Evolutionary conservation across 2,329 filamentous ascomycete species (phyloP).

Genomic region (Coniella vitis): DNA sequence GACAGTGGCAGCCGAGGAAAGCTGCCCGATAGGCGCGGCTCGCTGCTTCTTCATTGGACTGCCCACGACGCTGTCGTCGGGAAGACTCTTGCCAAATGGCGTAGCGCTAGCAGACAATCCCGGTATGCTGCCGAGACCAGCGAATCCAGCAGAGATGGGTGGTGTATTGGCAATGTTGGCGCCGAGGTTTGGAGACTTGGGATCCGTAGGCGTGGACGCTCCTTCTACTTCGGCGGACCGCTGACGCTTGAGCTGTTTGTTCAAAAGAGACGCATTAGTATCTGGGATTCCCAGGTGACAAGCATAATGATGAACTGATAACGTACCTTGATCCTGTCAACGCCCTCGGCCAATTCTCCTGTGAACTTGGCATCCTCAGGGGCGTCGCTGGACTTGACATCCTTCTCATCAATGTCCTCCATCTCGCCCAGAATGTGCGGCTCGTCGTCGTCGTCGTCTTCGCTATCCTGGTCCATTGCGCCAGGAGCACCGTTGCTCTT

Average conservation of each 20-base stretch:
- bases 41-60: slow-evolving; percentile 73
- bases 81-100: slow-evolving; percentile 35
- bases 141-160: slow-evolving; percentile 26
- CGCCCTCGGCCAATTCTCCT: slow-evolving; percentile 71
- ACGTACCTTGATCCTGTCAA: slow-evolving; percentile 73
- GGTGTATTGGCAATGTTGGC: slow-evolving; percentile 34
- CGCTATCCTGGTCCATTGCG: slow-evolving; percentile 63
- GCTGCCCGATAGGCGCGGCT: slow-evolving; percentile 48
- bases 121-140: slow-evolving; percentile 7
- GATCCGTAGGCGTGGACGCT: slow-evolving; percentile 31
- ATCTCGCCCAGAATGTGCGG: slow-evolving; percentile 56
- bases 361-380: slow-evolving; percentile 67
- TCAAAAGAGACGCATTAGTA: slow-evolving; percentile 25
- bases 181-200: slow-evolving; percentile 39
- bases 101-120: slow-evolving; percentile 18
- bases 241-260: slow-evolving; percentile 74
- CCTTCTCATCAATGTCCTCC: slow-evolving; percentile 57
- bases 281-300: background rate
- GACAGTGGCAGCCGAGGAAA: too few species aligned
- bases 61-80: slow-evolving; percentile 47
- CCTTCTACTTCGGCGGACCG: slow-evolving; percentile 66
- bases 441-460: slow-evolving; percentile 66
- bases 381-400: slow-evolving; percentile 47
- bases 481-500: slow-evolving; percentile 49
- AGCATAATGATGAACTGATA: background rate